Conservation (phyloP, 108 stramenopile species). For the Bacterosira constricta region DNA sequence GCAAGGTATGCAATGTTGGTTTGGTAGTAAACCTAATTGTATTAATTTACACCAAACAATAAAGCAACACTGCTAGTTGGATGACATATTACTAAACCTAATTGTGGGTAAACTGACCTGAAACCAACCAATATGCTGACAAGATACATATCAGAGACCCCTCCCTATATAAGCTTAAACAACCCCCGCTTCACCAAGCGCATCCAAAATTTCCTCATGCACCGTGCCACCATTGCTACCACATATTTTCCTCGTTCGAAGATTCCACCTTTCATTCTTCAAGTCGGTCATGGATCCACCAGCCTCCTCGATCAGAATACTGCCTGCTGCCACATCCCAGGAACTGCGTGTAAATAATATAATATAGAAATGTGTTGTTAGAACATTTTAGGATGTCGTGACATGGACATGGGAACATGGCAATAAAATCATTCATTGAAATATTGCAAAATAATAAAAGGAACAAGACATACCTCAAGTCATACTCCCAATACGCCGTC, state of each 20-base stretch:
- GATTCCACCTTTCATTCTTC: conserved; percentile 51
- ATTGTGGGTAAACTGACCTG: background rate
- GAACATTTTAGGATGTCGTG: too few relatives aligned
- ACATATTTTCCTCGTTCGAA: conserved; percentile 76
- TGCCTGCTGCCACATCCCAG: conserved; percentile 92
- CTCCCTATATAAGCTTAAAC: conserved; percentile 12
- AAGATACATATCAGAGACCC: too few relatives aligned
- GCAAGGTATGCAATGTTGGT: too few relatives aligned
- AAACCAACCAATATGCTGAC: background rate
- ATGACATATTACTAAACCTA: too few relatives aligned
- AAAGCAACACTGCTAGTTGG: too few relatives aligned
- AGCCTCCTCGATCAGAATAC: conserved; percentile 85
- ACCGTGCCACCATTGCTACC: conserved; percentile 66
- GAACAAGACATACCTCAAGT: conserved; percentile 70
- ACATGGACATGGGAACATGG: too few relatives aligned
- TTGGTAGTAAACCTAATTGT: too few relatives aligned
- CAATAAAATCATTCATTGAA: too few relatives aligned
- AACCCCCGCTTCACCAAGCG: conserved; percentile 58
- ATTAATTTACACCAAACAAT: background rate
- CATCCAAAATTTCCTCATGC: conserved; percentile 63
- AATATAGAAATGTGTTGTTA: too few relatives aligned
- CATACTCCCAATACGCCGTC: conserved; percentile 79
- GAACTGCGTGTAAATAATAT: too few relatives aligned
- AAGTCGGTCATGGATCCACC: conserved; percentile 83
- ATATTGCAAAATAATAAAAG: too few relatives aligned